Evolutionary conservation across 345 rosid genomes (phyloP).

Genomic region (Abelmoschus esculentus): DNA sequence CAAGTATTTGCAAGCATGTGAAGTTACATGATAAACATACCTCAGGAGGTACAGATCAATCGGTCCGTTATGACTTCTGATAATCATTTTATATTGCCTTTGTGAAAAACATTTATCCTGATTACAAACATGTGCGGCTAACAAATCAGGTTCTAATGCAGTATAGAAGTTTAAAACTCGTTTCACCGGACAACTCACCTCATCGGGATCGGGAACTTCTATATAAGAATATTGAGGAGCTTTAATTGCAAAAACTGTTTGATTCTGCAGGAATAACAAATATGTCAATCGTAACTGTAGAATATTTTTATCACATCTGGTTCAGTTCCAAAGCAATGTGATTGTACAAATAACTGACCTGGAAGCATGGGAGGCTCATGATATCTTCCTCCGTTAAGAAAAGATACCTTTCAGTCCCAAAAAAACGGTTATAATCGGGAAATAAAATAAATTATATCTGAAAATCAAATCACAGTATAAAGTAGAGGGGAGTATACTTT

Average conservation of each 20-base stretch:
- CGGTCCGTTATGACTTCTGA: constrained; percentile 63
- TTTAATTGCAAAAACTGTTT: constrained; percentile 52
- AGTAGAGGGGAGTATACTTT: constrained; percentile 30
- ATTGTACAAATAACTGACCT: constrained; percentile 36
- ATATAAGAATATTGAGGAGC: constrained; percentile 65
- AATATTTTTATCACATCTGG: neutral
- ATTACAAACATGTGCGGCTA: constrained; percentile 9
- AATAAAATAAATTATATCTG: neutral
- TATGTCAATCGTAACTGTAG: neutral
- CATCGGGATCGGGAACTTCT: constrained; percentile 75
- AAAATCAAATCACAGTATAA: constrained; percentile 1
- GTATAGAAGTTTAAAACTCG: neutral
- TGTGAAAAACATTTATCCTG: constrained; percentile 47
- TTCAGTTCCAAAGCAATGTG: constrained; percentile 1
- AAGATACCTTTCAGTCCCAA: constrained; percentile 36
- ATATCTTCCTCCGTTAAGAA: constrained; percentile 61
- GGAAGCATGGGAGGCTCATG: constrained; percentile 42
- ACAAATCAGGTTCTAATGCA: neutral
- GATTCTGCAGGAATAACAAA: constrained; percentile 36
- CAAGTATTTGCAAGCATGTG: neutral
- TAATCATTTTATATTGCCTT: constrained; percentile 52
- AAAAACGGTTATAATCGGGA: constrained; percentile 5
- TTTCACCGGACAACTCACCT: constrained; percentile 27
- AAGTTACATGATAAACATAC: constrained; percentile 23
- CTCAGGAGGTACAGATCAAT: constrained; percentile 57